Conservation (phyloP, 2,329 filamentous ascomycete species). For the Colletotrichum lindemuthianum region DNA sequence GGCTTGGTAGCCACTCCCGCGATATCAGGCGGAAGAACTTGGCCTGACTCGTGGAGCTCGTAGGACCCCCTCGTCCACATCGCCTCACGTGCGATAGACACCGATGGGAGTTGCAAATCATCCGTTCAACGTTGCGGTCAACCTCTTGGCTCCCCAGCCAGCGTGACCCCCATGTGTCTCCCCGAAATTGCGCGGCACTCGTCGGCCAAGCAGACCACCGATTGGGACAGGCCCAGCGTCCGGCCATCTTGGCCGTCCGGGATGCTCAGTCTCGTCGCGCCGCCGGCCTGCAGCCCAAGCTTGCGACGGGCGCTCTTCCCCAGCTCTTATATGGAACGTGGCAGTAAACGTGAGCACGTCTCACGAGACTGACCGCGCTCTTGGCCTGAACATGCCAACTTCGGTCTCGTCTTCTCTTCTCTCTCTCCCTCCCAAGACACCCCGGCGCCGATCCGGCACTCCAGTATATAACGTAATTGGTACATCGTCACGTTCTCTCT, state of each 20-base stretch:
- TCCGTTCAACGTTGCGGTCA: not conserved
- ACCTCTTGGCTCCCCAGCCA: not conserved
- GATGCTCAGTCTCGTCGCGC: not conserved
- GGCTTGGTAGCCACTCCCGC: too few species aligned
- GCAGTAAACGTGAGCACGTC: not conserved
- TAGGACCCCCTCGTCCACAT: too few species aligned
- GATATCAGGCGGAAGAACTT: too few species aligned
- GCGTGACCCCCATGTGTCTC: not conserved
- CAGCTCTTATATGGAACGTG: too few species aligned
- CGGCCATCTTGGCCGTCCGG: conserved; percentile 9
- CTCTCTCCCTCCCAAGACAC: conserved; percentile 6
- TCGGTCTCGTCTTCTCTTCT: too few species aligned
- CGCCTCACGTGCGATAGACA: too few species aligned
- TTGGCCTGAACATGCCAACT: conserved; percentile 15
- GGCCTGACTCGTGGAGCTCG: too few species aligned
- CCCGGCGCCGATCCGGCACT: conserved; percentile 11
- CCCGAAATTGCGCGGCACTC: not conserved
- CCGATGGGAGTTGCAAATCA: not conserved
- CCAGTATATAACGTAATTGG: not conserved
- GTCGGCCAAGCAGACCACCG: conserved; percentile 1
- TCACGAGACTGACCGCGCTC: not conserved
- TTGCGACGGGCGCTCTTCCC: conserved; percentile 2
- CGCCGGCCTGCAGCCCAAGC: not conserved
- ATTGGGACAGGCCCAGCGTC: not conserved
- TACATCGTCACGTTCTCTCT: not conserved